Evolutionary conservation across 176 grass and related monocot species (phyloP), one percentile per base, ranked within the genome.

Genomic region (Oryza longistaminata): DNA sequence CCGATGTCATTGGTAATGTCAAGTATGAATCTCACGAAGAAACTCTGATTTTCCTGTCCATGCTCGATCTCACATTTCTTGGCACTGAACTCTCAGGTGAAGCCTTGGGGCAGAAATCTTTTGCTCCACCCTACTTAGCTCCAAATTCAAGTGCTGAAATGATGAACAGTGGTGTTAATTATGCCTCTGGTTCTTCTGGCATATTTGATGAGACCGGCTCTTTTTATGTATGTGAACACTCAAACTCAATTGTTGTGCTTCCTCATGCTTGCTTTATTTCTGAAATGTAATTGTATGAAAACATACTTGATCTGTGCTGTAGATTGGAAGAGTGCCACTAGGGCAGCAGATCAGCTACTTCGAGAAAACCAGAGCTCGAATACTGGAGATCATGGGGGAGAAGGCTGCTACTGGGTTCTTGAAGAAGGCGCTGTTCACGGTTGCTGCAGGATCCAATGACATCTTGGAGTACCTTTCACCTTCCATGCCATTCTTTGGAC

Each of bases 171-270:
- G 96, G 93, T 17, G 71, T 92, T 2, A 95, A 98, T 78, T 98
- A 86, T 74, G 96, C 89, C 75, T 95, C 96, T 71, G 93, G 93
- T 70, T 87, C 96, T 88, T 98, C 96, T 15, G 93, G 96, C 74
- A 92, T 98, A 79, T 92, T 98, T 27, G 93, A 98, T 5, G 85
- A 95, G 50, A 98, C 96, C 5, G 96, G 96, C 17, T 88, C 91
- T 22, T 81, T 88, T 65, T 98, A 90, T 70, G 96, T 98, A 93
- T 9, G 93, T 33, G 52, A 16, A 77, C 50, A 39, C 29, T 31
- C 26, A 27, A 27, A 9, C 11, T 22, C 10, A 22, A 17, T 27
- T 34, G 2, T 0, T 17, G 17, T 65, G 9, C 33, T 85, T 83
- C 11, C 15, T 17, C 16, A 16, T 50, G 29, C 53, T 89, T 86